Evolutionary conservation across 208 protist species (phyloP), one percentile per base, ranked within the genome.

Genomic region (Acanthamoeba lenticulata): DNA sequence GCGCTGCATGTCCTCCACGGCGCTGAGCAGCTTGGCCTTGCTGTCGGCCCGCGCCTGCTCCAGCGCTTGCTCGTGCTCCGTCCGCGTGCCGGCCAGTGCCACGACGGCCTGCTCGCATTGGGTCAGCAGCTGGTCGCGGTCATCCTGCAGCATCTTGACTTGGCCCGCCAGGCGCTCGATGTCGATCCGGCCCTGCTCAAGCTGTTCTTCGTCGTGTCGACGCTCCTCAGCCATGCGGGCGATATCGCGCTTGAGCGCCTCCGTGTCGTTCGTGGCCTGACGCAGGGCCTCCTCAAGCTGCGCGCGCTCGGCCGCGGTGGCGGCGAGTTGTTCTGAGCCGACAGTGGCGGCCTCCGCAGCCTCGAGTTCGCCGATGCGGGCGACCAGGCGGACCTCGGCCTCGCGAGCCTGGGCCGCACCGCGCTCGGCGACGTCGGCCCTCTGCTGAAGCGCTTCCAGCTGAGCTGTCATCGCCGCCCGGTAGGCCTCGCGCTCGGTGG

Each of bases 101-200:
- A 52, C 74, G 9, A 19, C 24, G 19, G 52, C 9, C 40, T 83
- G 40, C 44, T 83, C 55, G n/a, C n/a, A n/a, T 2, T 62, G 55
- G 17, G 55, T 27, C 24, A 6, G 19, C 38, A 83, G 74, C n/a
- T 55, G 44, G 74, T 83, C 74, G 3, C 74, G 74, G 7, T 83
- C 74, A 2, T 49, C n/a, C 24, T 40, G 74, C 11, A 83, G 36
- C 5, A 32, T 24, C 4, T 52, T 11, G 40, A 83, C 40, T 19
- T 83, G 40, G 24, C 24, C n/a, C 40, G 74, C 74, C 36, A 83
- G 36, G 42, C 42, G 74, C 21, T 83, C 74, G 74, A 83, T 83
- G 44, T 83, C 74, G 24, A n/a, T 21, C 36, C 74, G 1, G 42
- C 74, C 42, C 74, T 83, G 45, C 9, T 52, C 42, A 7, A 83